Conservation (phyloP, 306 rosid genomes). For the Datisca glomerata region DNA sequence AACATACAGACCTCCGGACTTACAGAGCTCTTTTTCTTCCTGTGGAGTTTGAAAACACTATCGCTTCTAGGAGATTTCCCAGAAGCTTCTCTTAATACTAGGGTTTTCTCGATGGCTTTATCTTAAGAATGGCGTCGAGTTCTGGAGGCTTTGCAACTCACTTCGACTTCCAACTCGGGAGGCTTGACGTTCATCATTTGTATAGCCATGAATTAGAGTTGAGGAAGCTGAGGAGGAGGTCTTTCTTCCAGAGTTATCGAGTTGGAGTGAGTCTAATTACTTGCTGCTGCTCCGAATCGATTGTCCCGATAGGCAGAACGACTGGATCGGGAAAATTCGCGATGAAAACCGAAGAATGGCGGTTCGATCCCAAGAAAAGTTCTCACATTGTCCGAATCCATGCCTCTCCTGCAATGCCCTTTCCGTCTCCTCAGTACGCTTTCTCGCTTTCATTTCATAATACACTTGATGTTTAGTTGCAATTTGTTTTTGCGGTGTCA, state of each 20-base stretch:
- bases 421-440: conserved; percentile 67
- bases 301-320: conserved; percentile 47
- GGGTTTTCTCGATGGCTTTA: conserved; percentile 22
- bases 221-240: conserved; percentile 27
- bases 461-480: background rate
- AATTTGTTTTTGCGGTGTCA: background rate
- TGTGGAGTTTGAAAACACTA: background rate
- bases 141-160: conserved; percentile 56
- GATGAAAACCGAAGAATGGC: conserved; percentile 49
- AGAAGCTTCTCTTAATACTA: background rate
- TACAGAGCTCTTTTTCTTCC: no score
- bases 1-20: no score
- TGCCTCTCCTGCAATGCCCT: conserved; percentile 66
- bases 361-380: conserved; percentile 38
- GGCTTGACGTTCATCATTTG: conserved; percentile 15
- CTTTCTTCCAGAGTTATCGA: conserved; percentile 18
- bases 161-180: conserved; percentile 34
- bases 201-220: conserved; percentile 14
- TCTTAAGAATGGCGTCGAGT: conserved; percentile 47
- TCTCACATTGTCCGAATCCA: conserved; percentile 50
- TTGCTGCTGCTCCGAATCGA: conserved; percentile 58
- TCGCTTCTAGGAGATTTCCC: background rate
- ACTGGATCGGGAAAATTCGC: conserved; percentile 28
- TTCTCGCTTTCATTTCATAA: no score
- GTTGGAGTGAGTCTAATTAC: conserved; percentile 19